Conservation (phyloP, 169 alveolate genomes). For the Cryptosporidium xiaoi region DNA sequence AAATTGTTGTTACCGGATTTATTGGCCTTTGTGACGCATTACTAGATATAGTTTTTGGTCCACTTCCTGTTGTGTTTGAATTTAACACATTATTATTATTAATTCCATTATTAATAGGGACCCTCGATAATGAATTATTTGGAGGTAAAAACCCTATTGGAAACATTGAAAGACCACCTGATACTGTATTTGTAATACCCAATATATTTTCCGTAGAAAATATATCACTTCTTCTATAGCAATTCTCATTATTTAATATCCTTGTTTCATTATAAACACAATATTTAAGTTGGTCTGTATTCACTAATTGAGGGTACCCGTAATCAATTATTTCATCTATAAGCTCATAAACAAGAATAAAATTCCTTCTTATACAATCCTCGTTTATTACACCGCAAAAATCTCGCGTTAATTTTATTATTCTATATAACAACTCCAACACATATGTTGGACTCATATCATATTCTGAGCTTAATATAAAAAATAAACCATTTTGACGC, state of each 20-base stretch:
- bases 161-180: conserved; percentile 58
- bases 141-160: conserved; percentile 52
- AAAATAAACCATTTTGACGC: conserved; percentile 82
- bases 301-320: conserved; percentile 95
- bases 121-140: neutral
- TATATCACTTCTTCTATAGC: conserved; percentile 51
- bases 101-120: neutral
- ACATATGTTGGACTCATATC: conserved; percentile 93
- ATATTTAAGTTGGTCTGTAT: conserved; percentile 92
- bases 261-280: conserved; percentile 79
- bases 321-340: conserved; percentile 95
- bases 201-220: conserved; percentile 16
- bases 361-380: conserved; percentile 95
- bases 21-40: conserved; percentile 86
- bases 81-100: conserved; percentile 23
- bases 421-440: conserved; percentile 87
- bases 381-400: conserved; percentile 97
- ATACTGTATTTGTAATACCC: conserved; percentile 41
- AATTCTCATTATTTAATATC: conserved; percentile 54
- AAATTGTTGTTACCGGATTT: conserved; percentile 46
- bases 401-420: conserved; percentile 89
- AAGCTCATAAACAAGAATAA: conserved; percentile 95
- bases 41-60: conserved; percentile 82
- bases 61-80: neutral
- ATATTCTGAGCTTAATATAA: conserved; percentile 91